Base-by-base conservation (phyloP, 2,329 filamentous ascomycete genomes). In the Helminthosporium solani region DNA sequence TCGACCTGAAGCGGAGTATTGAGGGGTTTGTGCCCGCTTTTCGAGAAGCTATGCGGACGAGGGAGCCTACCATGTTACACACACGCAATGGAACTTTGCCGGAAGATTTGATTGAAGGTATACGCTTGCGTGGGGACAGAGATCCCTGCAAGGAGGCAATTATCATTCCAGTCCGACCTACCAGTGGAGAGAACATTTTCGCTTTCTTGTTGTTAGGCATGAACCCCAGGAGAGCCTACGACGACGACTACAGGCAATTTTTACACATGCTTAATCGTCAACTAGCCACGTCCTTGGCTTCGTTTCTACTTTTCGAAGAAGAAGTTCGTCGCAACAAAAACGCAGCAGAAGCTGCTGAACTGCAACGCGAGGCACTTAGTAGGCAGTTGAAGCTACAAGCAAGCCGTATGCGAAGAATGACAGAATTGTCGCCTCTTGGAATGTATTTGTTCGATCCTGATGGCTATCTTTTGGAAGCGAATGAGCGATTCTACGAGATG, bases 401-500 rank as follows among this genome's bases (percentile, higher is more conserved):
- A 3, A 64, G 52, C 40, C 61, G 64, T 3, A 67, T 66, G 63
- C 56, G 63, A 15, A 57, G 64, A 35, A 67, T 67, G 61, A 67
- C 63, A 4, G 66, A 66, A 25, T 49, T 65, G 14, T 66, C 64
- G 1, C 64, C 64, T 20, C 45, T 65, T 6, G 64, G 64, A 31
- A 67, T 67, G 64, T 64, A 60, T 20, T 48, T 67, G 2, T 64
- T 60, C 44, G 67, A 61, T 18, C 66, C 69, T 0, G 71, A 74
- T 30, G 73, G 72, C 3, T 60, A 73, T 2, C 52, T 78, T 4
- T 43, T 64, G 8, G 64, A 67, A 45, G 74, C 67, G 2, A 78
- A 78, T 28, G 39, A 41, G 18, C 70, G 70, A 3, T 78, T 73
- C 49, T 78, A 72, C 43, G 72, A 76, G 27, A 73, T 78, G 70